A percentile compares a stretch with the other conserved stretches of the same genome.
Evolutionary conservation across 1,284 basidiomycete species (phyloP).

Genomic region (Xerocomus minutiporus): DNA sequence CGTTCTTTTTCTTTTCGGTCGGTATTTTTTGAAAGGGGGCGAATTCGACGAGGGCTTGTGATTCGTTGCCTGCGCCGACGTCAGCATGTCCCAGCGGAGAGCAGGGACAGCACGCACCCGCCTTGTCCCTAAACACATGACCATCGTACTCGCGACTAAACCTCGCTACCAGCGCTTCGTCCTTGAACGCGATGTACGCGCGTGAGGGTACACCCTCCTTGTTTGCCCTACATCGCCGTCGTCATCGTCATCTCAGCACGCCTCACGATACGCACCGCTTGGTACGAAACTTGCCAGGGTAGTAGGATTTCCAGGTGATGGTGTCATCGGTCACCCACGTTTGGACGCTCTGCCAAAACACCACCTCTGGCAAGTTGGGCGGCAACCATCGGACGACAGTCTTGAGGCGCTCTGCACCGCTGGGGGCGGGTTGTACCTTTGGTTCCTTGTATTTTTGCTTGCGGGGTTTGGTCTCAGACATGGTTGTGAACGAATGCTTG

Average conservation of each 20-base stretch:
- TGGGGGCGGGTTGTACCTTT: conserved; percentile 4
- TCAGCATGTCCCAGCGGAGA: background rate
- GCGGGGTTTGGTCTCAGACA: conserved; percentile 16
- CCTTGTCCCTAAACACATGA: conserved; percentile 87
- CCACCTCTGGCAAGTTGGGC: conserved; percentile 84
- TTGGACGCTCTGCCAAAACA: conserved; percentile 91
- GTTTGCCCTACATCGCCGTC: conserved; percentile 48
- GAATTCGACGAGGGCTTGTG: conserved; percentile 87
- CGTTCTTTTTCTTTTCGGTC: conserved; percentile 63
- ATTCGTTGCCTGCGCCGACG: conserved; percentile 68
- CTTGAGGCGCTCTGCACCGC: conserved; percentile 65
- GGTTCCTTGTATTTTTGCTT: conserved; percentile 21
- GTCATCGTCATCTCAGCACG: background rate
- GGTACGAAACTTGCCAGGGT: conserved; percentile 63
- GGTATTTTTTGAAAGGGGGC: conserved; percentile 89
- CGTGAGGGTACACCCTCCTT: conserved; percentile 82
- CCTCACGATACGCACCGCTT: conserved; percentile 49
- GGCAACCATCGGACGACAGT: conserved; percentile 86
- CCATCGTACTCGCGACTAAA: conserved; percentile 90
- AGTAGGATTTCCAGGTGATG: conserved; percentile 62
- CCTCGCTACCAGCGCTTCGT: conserved; percentile 60
- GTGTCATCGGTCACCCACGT: conserved; percentile 80
- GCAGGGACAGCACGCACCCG: conserved; percentile 50
- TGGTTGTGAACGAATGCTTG: background rate
- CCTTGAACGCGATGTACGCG: conserved; percentile 89